Conservation (phyloP, 768 basidiomycete species). For the Mycena sanguinolenta region DNA sequence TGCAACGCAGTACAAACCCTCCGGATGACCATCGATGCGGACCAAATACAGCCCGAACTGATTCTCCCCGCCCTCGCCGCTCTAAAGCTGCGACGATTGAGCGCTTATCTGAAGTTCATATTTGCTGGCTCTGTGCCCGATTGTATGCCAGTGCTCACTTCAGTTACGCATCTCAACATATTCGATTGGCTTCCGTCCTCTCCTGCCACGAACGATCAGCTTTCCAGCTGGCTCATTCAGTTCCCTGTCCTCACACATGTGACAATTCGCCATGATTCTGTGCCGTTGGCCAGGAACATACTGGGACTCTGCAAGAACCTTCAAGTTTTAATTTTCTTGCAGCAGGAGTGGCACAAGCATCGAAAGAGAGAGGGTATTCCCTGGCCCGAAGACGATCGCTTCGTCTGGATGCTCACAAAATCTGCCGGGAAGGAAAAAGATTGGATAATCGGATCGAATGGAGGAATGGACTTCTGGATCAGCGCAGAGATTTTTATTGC, state of each 20-base stretch:
- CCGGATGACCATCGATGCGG: neutral
- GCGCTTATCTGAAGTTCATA: neutral
- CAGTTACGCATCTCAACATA: neutral
- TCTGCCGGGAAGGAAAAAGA: neutral
- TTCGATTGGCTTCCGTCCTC: neutral
- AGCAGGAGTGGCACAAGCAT: neutral
- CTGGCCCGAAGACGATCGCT: neutral
- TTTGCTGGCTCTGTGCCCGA: neutral
- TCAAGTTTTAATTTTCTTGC: neutral
- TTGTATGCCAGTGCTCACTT: neutral
- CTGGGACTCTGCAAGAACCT: neutral
- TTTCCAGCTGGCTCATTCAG: neutral
- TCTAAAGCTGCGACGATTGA: neutral
- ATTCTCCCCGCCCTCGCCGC: neutral
- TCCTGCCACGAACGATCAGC: too few species aligned
- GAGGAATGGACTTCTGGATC: conserved; percentile 9
- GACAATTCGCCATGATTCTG: neutral
- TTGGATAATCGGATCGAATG: neutral
- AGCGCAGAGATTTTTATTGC: conserved; percentile 1
- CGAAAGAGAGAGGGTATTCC: neutral
- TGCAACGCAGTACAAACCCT: neutral
- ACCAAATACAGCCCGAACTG: too few species aligned
- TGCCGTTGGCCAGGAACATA: neutral
- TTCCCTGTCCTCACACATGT: neutral
- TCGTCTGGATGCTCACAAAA: neutral